Base-by-base conservation (phyloP, 495 filamentous ascomycete genomes). In the Cryomyces antarcticus region DNA sequence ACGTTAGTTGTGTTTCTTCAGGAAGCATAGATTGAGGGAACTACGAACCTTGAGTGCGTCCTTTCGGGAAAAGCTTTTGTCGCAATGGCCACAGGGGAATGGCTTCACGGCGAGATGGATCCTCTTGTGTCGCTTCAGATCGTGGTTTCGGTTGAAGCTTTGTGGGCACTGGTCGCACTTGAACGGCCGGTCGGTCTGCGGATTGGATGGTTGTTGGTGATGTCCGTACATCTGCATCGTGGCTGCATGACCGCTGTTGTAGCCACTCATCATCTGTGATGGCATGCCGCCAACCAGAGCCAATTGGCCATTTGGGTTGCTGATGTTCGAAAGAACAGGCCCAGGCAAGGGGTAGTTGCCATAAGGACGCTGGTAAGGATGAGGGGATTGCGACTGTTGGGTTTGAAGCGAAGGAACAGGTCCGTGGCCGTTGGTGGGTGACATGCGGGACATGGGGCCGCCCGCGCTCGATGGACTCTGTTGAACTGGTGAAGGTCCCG, bases 41-140 rank as follows among this genome's bases (percentile, higher is more conserved):
- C 29, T 30, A 57, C 69, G 46, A 53, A 96, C 89, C 81, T 97
- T 97, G 10, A 97, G 67, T 13, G 89, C 89, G 66, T 97, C 89
- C 58, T 95, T 97, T 35, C 89, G 66, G 13, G 84, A 93, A 51
- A 97, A 97, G 59, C 83, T 89, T 72, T 96, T 97, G 30, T 94
- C 86, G 54, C 89, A 97, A 51, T 82, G 77, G 7, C 59, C 70
- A 54, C 89, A 97, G 0, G 89, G 87, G 57, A 85, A 96, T 0
- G 89, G 89, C 66, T 97, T 97, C 39, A 96, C 81, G 0, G 85
- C 81, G 39, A 96, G 62, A 60, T 97, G 89, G 44, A 97, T 97
- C 44, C 86, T 66, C 58, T 93, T 93, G 52, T 97, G 89, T 37
- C 89, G 72, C 58, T 97, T 97, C 42, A 97, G 63, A 54, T 97